Conservation (phyloP, 176 grass and related monocot genomes). For the Dendrocalamus sinicus region DNA sequence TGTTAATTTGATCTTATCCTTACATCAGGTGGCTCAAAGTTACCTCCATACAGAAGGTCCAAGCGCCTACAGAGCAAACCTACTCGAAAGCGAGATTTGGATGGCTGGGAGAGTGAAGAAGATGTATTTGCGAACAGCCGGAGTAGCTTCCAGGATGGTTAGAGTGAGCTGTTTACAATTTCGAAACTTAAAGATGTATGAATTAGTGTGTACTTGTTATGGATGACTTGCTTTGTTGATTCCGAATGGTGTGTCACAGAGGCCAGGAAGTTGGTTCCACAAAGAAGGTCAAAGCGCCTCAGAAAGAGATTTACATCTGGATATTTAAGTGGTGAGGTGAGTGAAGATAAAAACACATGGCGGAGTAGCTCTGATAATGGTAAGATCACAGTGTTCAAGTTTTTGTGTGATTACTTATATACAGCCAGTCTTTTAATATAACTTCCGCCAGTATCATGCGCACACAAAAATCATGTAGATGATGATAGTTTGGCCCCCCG, state of each 20-base stretch:
- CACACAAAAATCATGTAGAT: constrained; percentile 40
- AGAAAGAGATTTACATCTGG: constrained; percentile 1
- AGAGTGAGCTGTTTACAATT: not conserved
- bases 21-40: not conserved
- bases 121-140: not conserved
- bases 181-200: not conserved
- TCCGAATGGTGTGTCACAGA: constrained; percentile 25
- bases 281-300: constrained; percentile 39
- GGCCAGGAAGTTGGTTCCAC: not conserved
- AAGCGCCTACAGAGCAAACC: not conserved
- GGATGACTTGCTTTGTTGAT: not conserved
- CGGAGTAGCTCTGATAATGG: constrained; percentile 28
- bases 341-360: constrained; percentile 23
- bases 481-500: not conserved
- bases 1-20: constrained; percentile 1
- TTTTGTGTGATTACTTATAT: not conserved
- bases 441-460: not conserved
- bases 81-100: not conserved
- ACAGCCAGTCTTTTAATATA: not conserved
- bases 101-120: not conserved
- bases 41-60: constrained; percentile 15
- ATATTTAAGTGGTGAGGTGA: not conserved
- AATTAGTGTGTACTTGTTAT: not conserved
- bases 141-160: constrained; percentile 38
- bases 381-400: constrained; percentile 13